Evolutionary conservation across 176 grass and related monocot genomes (phyloP).

Genomic region (Ampelocalamus luodianensis): DNA sequence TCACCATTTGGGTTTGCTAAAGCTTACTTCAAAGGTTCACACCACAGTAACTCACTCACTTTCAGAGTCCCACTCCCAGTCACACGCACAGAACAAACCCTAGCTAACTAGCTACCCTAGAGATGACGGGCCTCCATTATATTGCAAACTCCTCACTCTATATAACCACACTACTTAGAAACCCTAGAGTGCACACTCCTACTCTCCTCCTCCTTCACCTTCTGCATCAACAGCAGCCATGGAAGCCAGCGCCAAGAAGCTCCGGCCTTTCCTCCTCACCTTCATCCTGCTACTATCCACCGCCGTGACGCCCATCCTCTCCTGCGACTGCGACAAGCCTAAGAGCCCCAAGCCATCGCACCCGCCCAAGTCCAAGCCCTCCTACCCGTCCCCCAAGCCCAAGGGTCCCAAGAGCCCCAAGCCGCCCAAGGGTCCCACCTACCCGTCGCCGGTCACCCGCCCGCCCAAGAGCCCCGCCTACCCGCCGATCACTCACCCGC

Average conservation of each 20-base stretch:
- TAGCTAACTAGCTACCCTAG: background rate
- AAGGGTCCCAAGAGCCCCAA: slow-evolving; percentile 39
- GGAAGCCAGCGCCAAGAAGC: slow-evolving; percentile 53
- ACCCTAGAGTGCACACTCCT: slow-evolving; percentile 44
- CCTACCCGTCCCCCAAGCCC: slow-evolving; percentile 38
- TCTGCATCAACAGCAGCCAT: slow-evolving; percentile 36
- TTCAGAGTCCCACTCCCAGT: background rate
- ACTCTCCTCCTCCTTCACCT: background rate
- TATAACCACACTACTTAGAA: slow-evolving; percentile 31
- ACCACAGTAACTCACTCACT: background rate
- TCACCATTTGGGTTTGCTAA: no score
- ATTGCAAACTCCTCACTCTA: slow-evolving; percentile 35
- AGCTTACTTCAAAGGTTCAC: background rate
- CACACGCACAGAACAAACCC: background rate
- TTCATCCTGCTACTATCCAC: slow-evolving; percentile 71
- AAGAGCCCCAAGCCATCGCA: slow-evolving; percentile 45
- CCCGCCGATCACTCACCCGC: slow-evolving; percentile 41
- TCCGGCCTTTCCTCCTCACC: slow-evolving; percentile 57
- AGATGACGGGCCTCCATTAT: slow-evolving; percentile 8
- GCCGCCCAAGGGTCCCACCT: slow-evolving; percentile 32
- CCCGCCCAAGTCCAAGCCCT: slow-evolving; percentile 60
- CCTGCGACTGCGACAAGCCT: slow-evolving; percentile 62
- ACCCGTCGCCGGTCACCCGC: slow-evolving; percentile 20
- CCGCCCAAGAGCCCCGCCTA: slow-evolving; percentile 20
- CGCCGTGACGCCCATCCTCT: slow-evolving; percentile 50